Evolutionary conservation across 129 eudicot species (phyloP).

Genomic region (Tagetes patula): DNA sequence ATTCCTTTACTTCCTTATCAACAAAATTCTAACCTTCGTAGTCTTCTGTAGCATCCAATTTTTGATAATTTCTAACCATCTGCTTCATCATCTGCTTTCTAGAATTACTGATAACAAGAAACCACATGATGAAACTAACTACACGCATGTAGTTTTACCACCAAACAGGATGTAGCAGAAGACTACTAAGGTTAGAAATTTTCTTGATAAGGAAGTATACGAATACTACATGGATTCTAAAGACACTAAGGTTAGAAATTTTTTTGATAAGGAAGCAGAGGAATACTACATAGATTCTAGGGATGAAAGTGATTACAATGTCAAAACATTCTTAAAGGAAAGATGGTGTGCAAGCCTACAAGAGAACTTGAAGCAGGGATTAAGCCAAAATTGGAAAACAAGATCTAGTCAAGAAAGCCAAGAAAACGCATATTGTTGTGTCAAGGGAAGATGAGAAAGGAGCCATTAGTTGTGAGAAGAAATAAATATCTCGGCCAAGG

Average conservation of each 20-base stretch:
- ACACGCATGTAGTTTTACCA: not conserved
- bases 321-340: no score
- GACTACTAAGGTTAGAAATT: constrained; percentile 23
- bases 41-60: no score
- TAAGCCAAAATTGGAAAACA: constrained; percentile 11
- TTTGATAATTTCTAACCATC: no score
- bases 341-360: constrained; percentile 24
- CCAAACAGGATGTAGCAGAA: constrained; percentile 24
- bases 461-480: constrained; percentile 63
- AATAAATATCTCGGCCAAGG: not conserved
- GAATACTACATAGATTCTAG: no score
- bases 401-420: constrained; percentile 43
- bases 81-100: no score
- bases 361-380: constrained; percentile 26
- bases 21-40: no score
- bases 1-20: no score
- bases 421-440: constrained; percentile 32
- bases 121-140: no score
- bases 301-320: constrained; percentile 34
- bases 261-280: not conserved
- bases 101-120: no score
- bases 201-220: constrained; percentile 2
- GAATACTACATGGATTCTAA: not conserved
- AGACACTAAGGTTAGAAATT: not conserved
- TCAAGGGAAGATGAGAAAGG: constrained; percentile 42